Evolutionary conservation across 2,329 filamentous ascomycete genomes (phyloP).

Genomic region (Trematosphaeria pertusa): DNA sequence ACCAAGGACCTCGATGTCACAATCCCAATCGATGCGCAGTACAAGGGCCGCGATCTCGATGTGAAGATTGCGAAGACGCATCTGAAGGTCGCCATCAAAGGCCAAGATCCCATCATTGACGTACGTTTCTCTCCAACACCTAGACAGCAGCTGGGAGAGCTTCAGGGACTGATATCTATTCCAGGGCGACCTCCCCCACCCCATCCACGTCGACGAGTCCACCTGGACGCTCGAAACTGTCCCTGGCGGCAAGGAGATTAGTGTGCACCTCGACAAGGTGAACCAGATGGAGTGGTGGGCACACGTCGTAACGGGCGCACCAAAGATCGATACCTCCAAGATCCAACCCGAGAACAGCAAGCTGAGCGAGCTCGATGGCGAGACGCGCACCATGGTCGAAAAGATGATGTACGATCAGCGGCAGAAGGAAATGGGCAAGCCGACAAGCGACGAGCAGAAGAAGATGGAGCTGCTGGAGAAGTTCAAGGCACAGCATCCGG

Average conservation of each 20-base stretch:
- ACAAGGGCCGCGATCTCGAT: constrained; percentile 83
- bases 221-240: constrained; percentile 89
- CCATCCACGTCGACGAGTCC: constrained; percentile 82
- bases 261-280: constrained; percentile 89
- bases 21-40: constrained; percentile 77
- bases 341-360: constrained; percentile 93
- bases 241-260: constrained; percentile 72
- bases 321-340: constrained; percentile 93
- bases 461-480: constrained; percentile 89
- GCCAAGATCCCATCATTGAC: constrained; percentile 82
- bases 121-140: constrained; percentile 63
- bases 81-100: constrained; percentile 84
- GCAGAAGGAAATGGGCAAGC: constrained; percentile 91
- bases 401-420: constrained; percentile 99
- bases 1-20: constrained; percentile 87
- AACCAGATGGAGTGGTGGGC: constrained; percentile 99
- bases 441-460: constrained; percentile 92
- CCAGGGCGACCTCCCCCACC: constrained; percentile 83
- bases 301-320: constrained; percentile 84
- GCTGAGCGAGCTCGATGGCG: constrained; percentile 89
- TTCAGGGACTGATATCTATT: no score
- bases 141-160: no score
- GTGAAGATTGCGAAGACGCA: constrained; percentile 82
- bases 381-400: constrained; percentile 97
- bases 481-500: constrained; percentile 82